Base-by-base conservation (phyloP, 2,329 filamentous ascomycete species). In the Curvularia spicifera region DNA sequence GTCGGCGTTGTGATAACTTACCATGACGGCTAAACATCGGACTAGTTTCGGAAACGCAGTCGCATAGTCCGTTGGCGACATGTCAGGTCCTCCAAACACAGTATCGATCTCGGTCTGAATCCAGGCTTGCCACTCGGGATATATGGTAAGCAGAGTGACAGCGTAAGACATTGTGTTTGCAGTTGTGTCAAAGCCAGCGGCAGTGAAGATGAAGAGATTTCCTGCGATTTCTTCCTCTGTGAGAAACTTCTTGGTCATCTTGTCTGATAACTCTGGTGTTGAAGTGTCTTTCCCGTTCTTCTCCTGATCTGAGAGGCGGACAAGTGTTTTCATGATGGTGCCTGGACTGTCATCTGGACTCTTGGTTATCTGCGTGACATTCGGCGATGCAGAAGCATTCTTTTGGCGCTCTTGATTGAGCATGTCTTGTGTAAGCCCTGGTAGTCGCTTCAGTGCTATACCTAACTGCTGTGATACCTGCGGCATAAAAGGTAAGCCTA, bases 101-200 rank as follows among this genome's bases (percentile, higher is more conserved):
- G 57, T 39, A 43, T 78, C 70, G 45, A 84, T 74, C 45, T 85
- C 83, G 54, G 80, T 79, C 10, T 53, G 51, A 7, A 85, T 65
- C 82, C 83, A 85, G 4, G 78, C 75, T 68, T 85, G 84, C 76
- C 79, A 82, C 59, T 81, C 62, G 0, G 82, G 81, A 53, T 82
- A 74, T 1, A 74, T 69, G 2, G 80, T 77, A 0, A 85, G 74
- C 2, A 83, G 69, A 2, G 76, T 74, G 9, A 83, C 61, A 3
- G 79, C 78, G 61, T 80, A 85, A 1, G 78, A 74, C 53, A 85
- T 76, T 0, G 80, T 81, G 54, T 81, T 82, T 4, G 81, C 80
- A n/a, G 68, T 70, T 0, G 68, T 70, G 12, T 69, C 67, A 24
- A 67, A 63, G 26, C 67, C 68, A 8, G 65, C 67, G 29, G 64